phyloP scores from a whole-genome alignment of 768 basidiomycete species.

The Suillus alpinus region DNA sequence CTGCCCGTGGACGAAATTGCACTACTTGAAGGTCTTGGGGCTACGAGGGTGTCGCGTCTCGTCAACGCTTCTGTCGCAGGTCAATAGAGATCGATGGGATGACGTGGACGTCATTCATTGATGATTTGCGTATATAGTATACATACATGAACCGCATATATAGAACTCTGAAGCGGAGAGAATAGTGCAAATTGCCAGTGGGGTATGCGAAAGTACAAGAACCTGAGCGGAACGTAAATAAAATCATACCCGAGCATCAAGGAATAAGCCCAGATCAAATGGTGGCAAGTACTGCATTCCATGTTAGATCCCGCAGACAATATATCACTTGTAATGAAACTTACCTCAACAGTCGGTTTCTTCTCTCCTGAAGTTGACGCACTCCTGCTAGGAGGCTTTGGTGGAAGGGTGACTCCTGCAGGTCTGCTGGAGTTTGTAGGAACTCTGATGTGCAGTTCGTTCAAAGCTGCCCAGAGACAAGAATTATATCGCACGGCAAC shows the following conservation, averaged over 20 bases:
- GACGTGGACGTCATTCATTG: conserved; percentile 50
- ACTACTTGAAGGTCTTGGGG: conserved; percentile 50
- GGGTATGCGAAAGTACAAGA: conserved; percentile 5
- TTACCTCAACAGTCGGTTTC: conserved; percentile 36
- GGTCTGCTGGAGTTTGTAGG: conserved; percentile 35
- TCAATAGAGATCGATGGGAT: conserved; percentile 66
- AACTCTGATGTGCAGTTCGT: conserved; percentile 46
- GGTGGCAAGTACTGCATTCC: conserved; percentile 40
- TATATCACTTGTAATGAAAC: conserved; percentile 1
- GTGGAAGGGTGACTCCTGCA: conserved; percentile 47
- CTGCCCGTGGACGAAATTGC: conserved; percentile 59
- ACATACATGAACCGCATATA: conserved; percentile 14
- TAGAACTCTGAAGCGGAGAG: conserved; percentile 16
- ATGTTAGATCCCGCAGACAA: not conserved
- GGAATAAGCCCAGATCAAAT: conserved; percentile 54
- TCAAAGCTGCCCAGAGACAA: conserved; percentile 55
- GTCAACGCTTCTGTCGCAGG: conserved; percentile 35
- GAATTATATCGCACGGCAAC: conserved; percentile 63
- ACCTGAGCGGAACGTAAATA: not conserved
- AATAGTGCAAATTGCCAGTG: conserved; percentile 8
- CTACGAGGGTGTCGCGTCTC: conserved; percentile 52
- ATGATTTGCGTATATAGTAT: conserved; percentile 17
- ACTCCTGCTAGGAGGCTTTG: conserved; percentile 22
- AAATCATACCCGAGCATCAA: conserved; percentile 46
- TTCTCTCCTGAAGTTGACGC: conserved; percentile 28